Percentiles rank a stretch among this genome's conserved stretches.
phyloP scores from a whole-genome alignment of 768 basidiomycete genomes.

The Boletus patriciae region DNA sequence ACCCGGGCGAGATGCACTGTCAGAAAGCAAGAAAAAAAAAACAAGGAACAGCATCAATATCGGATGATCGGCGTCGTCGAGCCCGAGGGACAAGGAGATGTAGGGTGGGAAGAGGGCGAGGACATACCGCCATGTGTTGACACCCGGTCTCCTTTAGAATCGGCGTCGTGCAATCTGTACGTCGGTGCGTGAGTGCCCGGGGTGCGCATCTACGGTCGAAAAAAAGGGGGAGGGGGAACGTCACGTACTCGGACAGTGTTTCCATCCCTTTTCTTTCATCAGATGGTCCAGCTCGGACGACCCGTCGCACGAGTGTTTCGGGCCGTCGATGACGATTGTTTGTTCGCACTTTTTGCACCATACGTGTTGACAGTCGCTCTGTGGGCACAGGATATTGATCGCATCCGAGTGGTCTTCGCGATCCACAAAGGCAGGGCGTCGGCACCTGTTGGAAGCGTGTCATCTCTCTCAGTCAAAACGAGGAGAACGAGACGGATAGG shows the following conservation, averaged over 20 bases:
- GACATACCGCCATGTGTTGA: constrained; percentile 55
- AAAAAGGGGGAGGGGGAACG: too few relatives aligned
- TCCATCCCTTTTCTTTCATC: constrained; percentile 60
- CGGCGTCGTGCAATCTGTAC: constrained; percentile 45
- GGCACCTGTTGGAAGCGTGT: constrained; percentile 42
- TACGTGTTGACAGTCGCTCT: constrained; percentile 44
- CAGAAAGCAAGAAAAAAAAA: neutral
- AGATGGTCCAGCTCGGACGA: constrained; percentile 52
- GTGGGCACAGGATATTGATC: constrained; percentile 49
- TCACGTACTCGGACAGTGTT: constrained; percentile 57
- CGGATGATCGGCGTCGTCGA: neutral
- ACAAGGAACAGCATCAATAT: neutral
- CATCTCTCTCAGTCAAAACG: neutral
- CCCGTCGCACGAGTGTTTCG: constrained; percentile 59
- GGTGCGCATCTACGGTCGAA: neutral
- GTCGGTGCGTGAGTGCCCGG: neutral
- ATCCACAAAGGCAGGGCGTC: constrained; percentile 49
- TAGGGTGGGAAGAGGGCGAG: neutral
- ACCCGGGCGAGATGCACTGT: constrained; percentile 57
- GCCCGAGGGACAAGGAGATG: neutral
- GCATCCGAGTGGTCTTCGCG: constrained; percentile 43
- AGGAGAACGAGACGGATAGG: neutral
- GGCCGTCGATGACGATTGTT: constrained; percentile 33
- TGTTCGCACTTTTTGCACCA: constrained; percentile 67
- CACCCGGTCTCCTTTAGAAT: constrained; percentile 54